Base-by-base conservation (phyloP, 371 early-diverging fungal genomes). In the Nosema muscidifuracis region DNA sequence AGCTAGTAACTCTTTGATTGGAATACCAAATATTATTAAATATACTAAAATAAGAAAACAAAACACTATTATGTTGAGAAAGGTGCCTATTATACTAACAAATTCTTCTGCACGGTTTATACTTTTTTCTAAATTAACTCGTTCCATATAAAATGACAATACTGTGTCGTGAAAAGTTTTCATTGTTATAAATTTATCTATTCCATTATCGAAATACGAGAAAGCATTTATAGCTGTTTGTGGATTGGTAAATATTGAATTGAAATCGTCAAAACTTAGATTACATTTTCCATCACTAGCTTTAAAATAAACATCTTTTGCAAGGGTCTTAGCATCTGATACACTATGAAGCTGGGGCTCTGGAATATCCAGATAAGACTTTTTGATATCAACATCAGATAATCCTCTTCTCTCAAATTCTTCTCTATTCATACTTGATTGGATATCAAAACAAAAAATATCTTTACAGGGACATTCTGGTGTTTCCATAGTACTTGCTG, bases 91-190 rank as follows among this genome's bases (percentile, higher is more conserved):
- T 3, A 82, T 66, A 20, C 53, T 28, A 2, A 82, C 74, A 67
- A 82, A 82, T 13, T 70, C 66, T 42, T 67, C 70, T 28, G 79
- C 58, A 42, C 69, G 71, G 34, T 55, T 26, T 36, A 78, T 57
- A 31, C 42, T 74, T 58, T 72, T 77, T 58, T 80, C 79, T 0
- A 84, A 71, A 57, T 78, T 76, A 22, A 74, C 65, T 72, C 81
- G 66, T 36, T 81, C 77, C 69, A 74, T 74, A 71, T 81, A 78
- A 73, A 81, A 84, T 22, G 50, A 18, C 0, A 78, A 58, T 7
- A 79, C 74, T 22, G 80, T 80, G 63, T 80, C 80, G 40, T 79
- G 63, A 44, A 84, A 80, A 26, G 76, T 79, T 73, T 84, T 82
- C 58, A 77, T 80, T 12, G 77, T 47, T 15, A 84, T 64, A 18